Evolutionary conservation across 768 basidiomycete genomes (phyloP), one percentile per base, ranked within the genome.

Genomic region (Mycena indigotica): DNA sequence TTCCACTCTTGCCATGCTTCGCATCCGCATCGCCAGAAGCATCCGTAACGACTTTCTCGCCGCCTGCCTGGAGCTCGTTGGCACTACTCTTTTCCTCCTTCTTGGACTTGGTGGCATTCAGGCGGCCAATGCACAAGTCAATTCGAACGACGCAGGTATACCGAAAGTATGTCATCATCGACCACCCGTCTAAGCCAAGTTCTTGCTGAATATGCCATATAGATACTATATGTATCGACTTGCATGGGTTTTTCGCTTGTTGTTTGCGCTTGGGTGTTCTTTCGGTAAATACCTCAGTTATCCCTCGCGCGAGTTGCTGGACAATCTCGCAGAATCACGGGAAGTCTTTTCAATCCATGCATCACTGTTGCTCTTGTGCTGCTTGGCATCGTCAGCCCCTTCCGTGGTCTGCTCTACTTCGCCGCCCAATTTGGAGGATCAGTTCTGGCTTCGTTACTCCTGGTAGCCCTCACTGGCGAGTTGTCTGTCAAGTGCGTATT

Each of bases 211-310:
- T 41, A 12, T 45, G 65, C 81, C 57, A 76, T 78, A 53, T 78
- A 76, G 21, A 69, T 77, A 39, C 70, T 84, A 55, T 88, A 86
- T 69, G 80, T 85, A 28, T 78, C 86, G 4, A 78, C 80, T 0
- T 79, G 76, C 48, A 84, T 86, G 77, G 86, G 88, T 0, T 68
- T 88, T 46, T 80, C 80, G 60, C 77, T 89, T 44, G 74, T 88
- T 46, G 78, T 84, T 40, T 82, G 83, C 2, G 85, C 81, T 6
- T 89, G 87, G 86, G 64, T 87, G 12, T 89, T 88, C 70, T 88
- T 80, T 66, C 78, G 86, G 61, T 58, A 24, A 48, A 48, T 38
- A 70, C 80, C 23, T 38, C 19, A 17, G 19, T 8, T 44, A 21
- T 23, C 23, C 41, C 26, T 8, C 4, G 2, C 25, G 10, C 28